Base-by-base conservation (phyloP, 768 basidiomycete species). In the Auriscalpium orientale region DNA sequence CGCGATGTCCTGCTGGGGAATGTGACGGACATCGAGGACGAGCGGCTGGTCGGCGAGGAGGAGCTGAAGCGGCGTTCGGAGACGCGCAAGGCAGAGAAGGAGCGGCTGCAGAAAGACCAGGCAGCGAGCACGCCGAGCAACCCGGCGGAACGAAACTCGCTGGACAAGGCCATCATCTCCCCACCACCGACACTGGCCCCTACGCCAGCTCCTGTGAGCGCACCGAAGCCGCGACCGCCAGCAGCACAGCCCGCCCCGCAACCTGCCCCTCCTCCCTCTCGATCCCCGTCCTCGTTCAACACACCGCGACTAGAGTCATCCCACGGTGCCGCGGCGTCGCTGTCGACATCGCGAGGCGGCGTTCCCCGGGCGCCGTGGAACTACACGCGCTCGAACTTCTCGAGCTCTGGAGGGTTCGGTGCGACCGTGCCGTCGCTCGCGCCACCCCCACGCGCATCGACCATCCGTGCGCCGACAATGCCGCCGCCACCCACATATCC, bases 1-100 rank as follows among this genome's bases (percentile, higher is more conserved):
- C 77, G 87, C 59, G 90, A 91, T 60, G 75, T 90, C 15, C 71
- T 93, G 43, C 75, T 79, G 57, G 80, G 82, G 37, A 74, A 75
- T 54, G 69, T 74, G 10, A 69, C 69, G 33, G 72, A 76, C 22
- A 66, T 91, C 46, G 89, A 92, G 20, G 83, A 86, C 44, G 82
- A 82, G 28, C 76, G 85, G 49, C 71, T 92, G 44, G 71, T 83
- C 54, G 79, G 83, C 36, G 84, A 83, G 58, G 75, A 71, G 53
- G 78, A 78, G 46, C 66, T 71, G 51, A 75, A 71, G 63, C 74
- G 74, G 63, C 67, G 69, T 36, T 62, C 62, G 54, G 61, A 59
- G 52, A 54, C 51, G 53, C 66, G 65, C 21, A 66, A 62, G 53
- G 66, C 61, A 16, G 64, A 62, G 28, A 62, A 62, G 18, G 62